Percentiles rank a stretch among this genome's conserved stretches.
These are phyloP conservation scores for Elsinoe arachidis DNA, from an alignment of 2,329 filamentous ascomycete species.

Conservation along the genomic window DNA sequence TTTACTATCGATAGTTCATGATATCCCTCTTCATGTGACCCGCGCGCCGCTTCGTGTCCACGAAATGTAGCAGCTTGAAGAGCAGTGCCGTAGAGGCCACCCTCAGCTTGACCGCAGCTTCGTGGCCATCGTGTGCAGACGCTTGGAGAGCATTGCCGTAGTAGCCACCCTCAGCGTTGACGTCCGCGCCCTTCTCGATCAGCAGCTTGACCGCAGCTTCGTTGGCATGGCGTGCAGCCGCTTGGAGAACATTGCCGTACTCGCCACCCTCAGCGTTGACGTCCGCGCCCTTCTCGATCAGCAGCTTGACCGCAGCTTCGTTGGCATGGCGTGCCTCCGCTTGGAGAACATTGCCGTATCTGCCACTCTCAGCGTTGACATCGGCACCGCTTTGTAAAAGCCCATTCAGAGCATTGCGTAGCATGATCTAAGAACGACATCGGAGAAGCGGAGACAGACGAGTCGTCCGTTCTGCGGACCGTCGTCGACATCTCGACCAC, in stretches of 20 bases:
- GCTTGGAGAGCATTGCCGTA: conserved; percentile 20
- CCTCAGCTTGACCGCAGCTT: neutral
- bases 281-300: conserved; percentile 16
- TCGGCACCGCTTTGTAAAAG: no score
- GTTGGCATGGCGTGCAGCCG: conserved; percentile 3
- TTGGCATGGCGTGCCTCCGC: conserved; percentile 8
- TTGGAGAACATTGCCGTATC: conserved; percentile 18
- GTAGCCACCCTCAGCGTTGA: conserved; percentile 11
- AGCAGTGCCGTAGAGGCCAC: neutral
- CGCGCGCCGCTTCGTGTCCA: no score
- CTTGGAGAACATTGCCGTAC: conserved; percentile 19
- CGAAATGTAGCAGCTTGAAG: neutral
- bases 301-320: conserved; percentile 16
- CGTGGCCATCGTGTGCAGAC: neutral
- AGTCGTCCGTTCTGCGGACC: conserved; percentile 47
- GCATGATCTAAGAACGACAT: no score
- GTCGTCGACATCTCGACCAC: conserved; percentile 35
- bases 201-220: conserved; percentile 13
- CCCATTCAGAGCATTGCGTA: no score
- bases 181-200: conserved; percentile 16
- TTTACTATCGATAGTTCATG: no score
- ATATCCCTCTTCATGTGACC: no score
- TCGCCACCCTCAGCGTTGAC: no score
- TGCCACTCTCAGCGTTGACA: no score
- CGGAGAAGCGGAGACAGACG: conserved; percentile 54